Percentiles rank a stretch among this genome's conserved stretches.
These are phyloP conservation scores for Gyromitra esculenta DNA, from an alignment of 2,329 filamentous ascomycete species.

Conservation along the genomic window DNA sequence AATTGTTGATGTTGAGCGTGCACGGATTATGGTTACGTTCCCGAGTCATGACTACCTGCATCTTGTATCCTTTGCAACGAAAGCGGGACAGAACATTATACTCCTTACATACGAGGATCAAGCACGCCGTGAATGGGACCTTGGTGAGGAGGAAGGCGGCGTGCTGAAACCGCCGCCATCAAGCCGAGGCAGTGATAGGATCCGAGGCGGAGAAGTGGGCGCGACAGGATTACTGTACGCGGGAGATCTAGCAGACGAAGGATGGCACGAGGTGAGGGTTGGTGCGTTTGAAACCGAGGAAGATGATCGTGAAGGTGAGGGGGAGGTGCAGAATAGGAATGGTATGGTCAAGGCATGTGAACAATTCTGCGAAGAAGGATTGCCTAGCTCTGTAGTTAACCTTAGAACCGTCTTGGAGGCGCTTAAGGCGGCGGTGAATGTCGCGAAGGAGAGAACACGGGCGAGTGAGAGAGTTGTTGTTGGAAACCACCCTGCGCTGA, in stretches of 20 bases:
- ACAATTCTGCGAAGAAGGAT: conserved; percentile 46
- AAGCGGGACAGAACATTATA: conserved; percentile 44
- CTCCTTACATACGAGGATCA: conserved; percentile 49
- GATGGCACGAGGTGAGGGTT: conserved; percentile 44
- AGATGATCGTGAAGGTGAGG: conserved; percentile 47
- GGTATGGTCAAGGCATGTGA: conserved; percentile 41
- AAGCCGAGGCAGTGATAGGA: conserved; percentile 37
- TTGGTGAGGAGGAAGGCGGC: conserved; percentile 54
- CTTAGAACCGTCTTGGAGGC: conserved; percentile 38
- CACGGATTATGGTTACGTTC: conserved; percentile 54
- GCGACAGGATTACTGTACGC: not conserved
- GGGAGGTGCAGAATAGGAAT: conserved; percentile 31
- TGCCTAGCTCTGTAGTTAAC: conserved; percentile 41
- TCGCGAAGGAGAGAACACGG: conserved; percentile 42
- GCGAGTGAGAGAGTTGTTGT: conserved; percentile 45
- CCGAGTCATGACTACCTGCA: conserved; percentile 54
- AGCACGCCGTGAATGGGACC: conserved; percentile 49
- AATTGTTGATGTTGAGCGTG: conserved; percentile 56
- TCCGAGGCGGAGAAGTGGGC: conserved; percentile 5
- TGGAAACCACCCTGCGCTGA: conserved; percentile 49
- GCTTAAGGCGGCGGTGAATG: conserved; percentile 38
- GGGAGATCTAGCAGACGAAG: conserved; percentile 36
- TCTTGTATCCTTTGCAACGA: conserved; percentile 48
- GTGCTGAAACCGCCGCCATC: conserved; percentile 45
- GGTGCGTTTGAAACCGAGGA: conserved; percentile 37